Evolutionary conservation across 495 filamentous ascomycete species (phyloP), one percentile per base, ranked within the genome.

Genomic region (Gamarada debralockiae): DNA sequence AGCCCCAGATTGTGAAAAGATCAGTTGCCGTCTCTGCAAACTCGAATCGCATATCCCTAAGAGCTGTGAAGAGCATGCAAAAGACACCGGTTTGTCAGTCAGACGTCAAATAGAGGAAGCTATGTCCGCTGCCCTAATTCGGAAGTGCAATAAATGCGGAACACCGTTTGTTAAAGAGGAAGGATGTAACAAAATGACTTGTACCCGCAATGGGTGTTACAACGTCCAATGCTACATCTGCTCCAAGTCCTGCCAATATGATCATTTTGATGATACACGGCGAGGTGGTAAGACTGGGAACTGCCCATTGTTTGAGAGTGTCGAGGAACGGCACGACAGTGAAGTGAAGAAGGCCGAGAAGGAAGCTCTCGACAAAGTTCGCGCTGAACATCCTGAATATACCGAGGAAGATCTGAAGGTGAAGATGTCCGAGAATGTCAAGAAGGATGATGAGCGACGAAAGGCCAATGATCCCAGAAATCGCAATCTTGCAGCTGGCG

Each of bases 181-280:
- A 27, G 90, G 90, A 9, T 96, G 90, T 70, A 96, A 96, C 67
- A 95, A 91, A 69, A 85, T 95, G 71, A 73, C 61, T 0, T 95
- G 90, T 59, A 69, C 72, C 1, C 71, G 72, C 14, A 55, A 44
- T 23, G 55, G 58, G 0, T 92, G 88, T 56, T 17, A 49, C 3
- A 82, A 81, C 29, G 39, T 77, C 1, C 85, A 89, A 65, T 89
- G 86, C 62, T 90, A 92, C 57, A 71, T 90, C 34, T 93, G 89
- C 69, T 76, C 74, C n/a, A 72, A 83, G 58, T 76, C 73, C 15
- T 75, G 70, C 49, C 66, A 74, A 48, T 78, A 82, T 48, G 48
- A 57, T 18, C 77, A 83, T 58, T 80, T 82, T 51, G 65, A 81
- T 42, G 74, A 84, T 41, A 2, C 52, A 2, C 40, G 23, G 0